Evolutionary conservation across 345 rosid species (phyloP).

Genomic region (Brassica incana): DNA sequence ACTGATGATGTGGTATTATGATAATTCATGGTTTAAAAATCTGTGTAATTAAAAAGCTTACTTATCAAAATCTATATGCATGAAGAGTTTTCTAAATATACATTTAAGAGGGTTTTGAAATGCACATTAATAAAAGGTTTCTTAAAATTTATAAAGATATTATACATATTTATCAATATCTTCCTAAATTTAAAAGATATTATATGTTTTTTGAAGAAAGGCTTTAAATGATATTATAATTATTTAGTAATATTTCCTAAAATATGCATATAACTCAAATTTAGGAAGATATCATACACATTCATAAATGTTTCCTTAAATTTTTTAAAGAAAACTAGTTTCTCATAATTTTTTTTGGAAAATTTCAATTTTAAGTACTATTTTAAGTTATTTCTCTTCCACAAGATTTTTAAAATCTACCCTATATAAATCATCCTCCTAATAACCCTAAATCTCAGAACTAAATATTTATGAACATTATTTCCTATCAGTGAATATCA

Average conservation of each 20-base stretch:
- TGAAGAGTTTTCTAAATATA: no score
- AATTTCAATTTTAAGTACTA: neutral
- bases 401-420: neutral
- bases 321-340: no score
- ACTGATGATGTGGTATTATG: no score
- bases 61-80: no score
- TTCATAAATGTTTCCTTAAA: neutral
- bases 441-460: neutral
- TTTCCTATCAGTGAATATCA: neutral
- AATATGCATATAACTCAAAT: neutral
- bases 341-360: neutral
- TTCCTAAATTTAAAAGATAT: neutral
- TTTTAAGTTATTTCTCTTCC: neutral
- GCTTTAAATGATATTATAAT: no score
- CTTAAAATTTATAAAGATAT: neutral
- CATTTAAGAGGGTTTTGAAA: no score
- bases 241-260: neutral
- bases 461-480: neutral
- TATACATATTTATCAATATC: neutral
- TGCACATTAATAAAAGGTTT: neutral
- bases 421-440: neutral
- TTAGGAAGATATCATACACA: neutral
- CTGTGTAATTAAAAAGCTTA: no score
- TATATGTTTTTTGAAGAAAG: no score
- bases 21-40: no score